A percentile compares a stretch with the other conserved stretches of the same genome.
Evolutionary conservation across 257 asterid species (phyloP).

Genomic region (Plectranthus barbatus): DNA sequence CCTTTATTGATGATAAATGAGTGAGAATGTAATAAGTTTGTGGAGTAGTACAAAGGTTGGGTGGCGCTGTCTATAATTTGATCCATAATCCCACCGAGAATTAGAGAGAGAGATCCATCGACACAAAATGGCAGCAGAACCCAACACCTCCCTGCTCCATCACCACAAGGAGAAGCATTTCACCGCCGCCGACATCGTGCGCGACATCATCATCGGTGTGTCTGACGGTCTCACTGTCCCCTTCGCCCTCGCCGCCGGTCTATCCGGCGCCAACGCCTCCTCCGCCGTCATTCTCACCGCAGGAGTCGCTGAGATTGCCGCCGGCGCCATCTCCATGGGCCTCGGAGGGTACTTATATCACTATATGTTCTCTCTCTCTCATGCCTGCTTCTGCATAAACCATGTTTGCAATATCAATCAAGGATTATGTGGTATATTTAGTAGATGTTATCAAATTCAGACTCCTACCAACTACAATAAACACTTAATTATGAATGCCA

Average conservation of each 20-base stretch:
- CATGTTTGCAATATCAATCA: too few species aligned
- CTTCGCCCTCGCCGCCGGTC: slow-evolving; percentile 92
- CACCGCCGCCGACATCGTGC: slow-evolving; percentile 85
- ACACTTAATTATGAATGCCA: too few species aligned
- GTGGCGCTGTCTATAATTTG: too few species aligned
- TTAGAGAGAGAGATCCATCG: too few species aligned
- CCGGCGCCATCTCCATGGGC: slow-evolving; percentile 99
- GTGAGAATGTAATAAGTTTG: too few species aligned
- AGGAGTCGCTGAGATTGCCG: slow-evolving; percentile 91
- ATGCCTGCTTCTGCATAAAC: neutral
- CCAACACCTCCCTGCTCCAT: slow-evolving; percentile 31
- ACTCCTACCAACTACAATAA: too few species aligned
- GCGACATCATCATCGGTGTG: slow-evolving; percentile 88
- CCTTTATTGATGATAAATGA: too few species aligned
- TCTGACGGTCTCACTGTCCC: slow-evolving; percentile 96
- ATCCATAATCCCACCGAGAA: too few species aligned
- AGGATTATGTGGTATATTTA: too few species aligned
- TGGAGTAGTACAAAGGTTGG: too few species aligned
- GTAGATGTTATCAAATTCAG: too few species aligned
- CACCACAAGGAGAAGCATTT: slow-evolving; percentile 80
- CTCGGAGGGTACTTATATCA: slow-evolving; percentile 67
- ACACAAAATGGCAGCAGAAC: slow-evolving; percentile 44
- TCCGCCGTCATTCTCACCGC: slow-evolving; percentile 91
- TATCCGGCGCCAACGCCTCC: slow-evolving; percentile 90
- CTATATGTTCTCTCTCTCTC: neutral